Conservation (phyloP, 331 rosid genomes). For the Quercus tomentella region DNA sequence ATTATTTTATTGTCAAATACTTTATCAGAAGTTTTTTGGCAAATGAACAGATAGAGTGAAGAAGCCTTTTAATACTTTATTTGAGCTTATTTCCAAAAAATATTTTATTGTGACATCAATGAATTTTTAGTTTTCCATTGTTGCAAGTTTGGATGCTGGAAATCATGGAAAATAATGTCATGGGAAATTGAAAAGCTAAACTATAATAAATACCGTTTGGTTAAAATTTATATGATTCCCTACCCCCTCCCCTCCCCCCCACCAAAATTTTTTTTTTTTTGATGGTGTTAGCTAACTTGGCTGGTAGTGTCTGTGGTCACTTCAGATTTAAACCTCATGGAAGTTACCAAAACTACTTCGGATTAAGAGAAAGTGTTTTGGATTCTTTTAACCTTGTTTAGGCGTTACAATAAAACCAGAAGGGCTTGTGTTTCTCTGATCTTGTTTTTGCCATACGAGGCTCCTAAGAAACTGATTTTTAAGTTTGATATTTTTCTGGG, state of each 20-base stretch:
- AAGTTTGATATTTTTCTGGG: background rate
- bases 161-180: background rate
- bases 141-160: background rate
- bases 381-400: background rate
- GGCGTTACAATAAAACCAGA: background rate
- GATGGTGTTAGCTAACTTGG: background rate
- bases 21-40: too few species aligned
- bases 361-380: background rate
- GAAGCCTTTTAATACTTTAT: too few species aligned
- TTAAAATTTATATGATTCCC: too few species aligned
- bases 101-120: too few species aligned
- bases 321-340: background rate
- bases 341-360: too few species aligned
- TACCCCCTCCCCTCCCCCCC: too few species aligned
- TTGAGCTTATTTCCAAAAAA: too few species aligned
- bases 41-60: too few species aligned
- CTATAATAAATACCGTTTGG: background rate
- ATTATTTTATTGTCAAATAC: too few species aligned
- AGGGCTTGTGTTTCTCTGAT: background rate
- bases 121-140: too few species aligned
- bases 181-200: background rate
- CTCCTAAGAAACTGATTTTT: background rate
- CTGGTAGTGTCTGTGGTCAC: background rate
- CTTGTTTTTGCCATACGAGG: background rate
- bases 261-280: background rate